Base-by-base conservation (phyloP, 73 alveolate genomes). In the Paraurostyla sp. region DNA sequence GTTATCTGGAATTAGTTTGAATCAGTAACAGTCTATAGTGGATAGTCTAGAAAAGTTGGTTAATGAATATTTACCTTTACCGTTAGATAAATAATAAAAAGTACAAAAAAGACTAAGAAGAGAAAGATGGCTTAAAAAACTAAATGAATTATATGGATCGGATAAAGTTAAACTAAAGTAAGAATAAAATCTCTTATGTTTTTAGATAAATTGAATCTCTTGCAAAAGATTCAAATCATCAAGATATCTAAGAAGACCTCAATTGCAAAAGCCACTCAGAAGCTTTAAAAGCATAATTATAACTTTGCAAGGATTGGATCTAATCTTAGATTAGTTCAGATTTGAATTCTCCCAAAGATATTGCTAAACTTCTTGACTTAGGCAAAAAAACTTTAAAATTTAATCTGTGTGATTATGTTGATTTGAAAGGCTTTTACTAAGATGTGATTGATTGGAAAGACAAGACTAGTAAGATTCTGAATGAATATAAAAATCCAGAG, bases 151-250 rank as follows among this genome's bases (percentile, higher is more conserved):
- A 4, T 40, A 52, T 23, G n/a, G 42, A 13, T 0, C 76, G 16
- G 76, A 83, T 9, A 46, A 36, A 45, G 92, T 83, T 29, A 83
- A 65, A 45, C 20, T 85, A 33, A 85, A 85, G 25, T 16, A 69
- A 25, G 69, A n/a, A n/a, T n/a, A n/a, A n/a, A n/a, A n/a, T n/a
- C n/a, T n/a, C n/a, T n/a, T n/a, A n/a, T n/a, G n/a, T n/a, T n/a
- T n/a, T n/a, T n/a, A n/a, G n/a, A n/a, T n/a, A n/a, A n/a, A n/a
- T 85, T 2, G 93, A 85, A 22, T 68, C 88, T 33, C 56, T 85
- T 4, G 82, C 51, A 0, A 85, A 85, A 51, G 93, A 85, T n/a
- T 60, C 84, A 11, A 52, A 63, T 36, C 84, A 83, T n/a, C n/a
- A 13, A 9, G 85, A 56, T 32, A 62, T 56, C 20, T 22, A 42